A percentile compares a stretch with the other conserved stretches of the same genome.
Evolutionary conservation across 768 basidiomycete species (phyloP).

Genomic region (Suillus ampliporus): DNA sequence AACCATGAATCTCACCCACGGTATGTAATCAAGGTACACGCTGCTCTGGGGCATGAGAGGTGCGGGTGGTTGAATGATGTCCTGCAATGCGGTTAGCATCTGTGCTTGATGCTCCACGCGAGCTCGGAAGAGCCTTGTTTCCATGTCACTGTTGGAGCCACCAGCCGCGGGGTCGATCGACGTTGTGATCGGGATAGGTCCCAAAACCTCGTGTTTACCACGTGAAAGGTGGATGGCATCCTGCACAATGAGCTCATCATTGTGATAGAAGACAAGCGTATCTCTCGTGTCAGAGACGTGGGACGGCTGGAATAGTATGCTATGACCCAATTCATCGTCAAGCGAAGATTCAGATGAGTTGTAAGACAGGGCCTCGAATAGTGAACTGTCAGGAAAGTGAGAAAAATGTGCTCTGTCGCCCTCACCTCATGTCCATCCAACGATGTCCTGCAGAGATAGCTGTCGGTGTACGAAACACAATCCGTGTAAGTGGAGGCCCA

Average conservation of each 20-base stretch:
- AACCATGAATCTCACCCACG: conserved; percentile 70
- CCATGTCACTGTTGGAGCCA: conserved; percentile 20
- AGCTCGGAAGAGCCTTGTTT: conserved; percentile 36
- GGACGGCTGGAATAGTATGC: conserved; percentile 40
- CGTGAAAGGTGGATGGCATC: conserved; percentile 54
- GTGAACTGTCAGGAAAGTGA: conserved; percentile 16
- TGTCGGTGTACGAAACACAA: conserved; percentile 60
- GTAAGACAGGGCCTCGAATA: conserved; percentile 32
- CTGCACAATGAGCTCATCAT: conserved; percentile 54
- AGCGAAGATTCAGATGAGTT: conserved; percentile 40
- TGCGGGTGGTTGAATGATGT: conserved; percentile 48
- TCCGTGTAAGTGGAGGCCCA: conserved; percentile 44
- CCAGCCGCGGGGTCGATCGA: conserved; percentile 41
- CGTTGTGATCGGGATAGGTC: conserved; percentile 37
- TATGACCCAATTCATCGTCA: conserved; percentile 66
- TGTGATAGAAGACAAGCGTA: conserved; percentile 43
- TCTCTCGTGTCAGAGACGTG: conserved; percentile 23
- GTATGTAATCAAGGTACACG: conserved; percentile 71
- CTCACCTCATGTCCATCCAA: conserved; percentile 49
- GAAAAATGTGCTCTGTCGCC: background rate
- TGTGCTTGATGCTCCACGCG: conserved; percentile 51
- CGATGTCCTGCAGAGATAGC: conserved; percentile 46
- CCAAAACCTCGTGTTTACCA: conserved; percentile 41
- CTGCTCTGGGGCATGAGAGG: conserved; percentile 49
- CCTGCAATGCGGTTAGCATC: conserved; percentile 53